These are phyloP conservation scores for Erigeron canadensis DNA, from an alignment of 129 eudicot species.

Conservation along the genomic window DNA sequence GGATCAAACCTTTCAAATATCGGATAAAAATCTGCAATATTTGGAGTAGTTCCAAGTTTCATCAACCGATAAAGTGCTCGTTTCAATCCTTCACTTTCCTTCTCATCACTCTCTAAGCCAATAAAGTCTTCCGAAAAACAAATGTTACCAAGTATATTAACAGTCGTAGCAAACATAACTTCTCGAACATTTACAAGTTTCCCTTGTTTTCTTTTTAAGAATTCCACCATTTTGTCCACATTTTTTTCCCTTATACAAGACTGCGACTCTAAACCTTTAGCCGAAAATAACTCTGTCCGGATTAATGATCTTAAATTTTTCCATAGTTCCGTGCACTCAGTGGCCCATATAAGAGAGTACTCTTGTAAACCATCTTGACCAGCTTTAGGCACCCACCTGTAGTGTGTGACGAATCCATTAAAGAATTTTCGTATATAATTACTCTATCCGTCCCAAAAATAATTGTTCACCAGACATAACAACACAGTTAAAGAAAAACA, in stretches of 20 bases:
- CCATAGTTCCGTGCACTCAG: slow-evolving; percentile 31
- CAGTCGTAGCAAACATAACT: slow-evolving; percentile 28
- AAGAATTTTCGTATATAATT: no score
- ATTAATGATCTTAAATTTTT: slow-evolving; percentile 27
- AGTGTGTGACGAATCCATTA: neutral
- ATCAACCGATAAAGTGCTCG: slow-evolving; percentile 27
- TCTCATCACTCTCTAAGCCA: slow-evolving; percentile 8
- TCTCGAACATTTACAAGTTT: slow-evolving; percentile 29
- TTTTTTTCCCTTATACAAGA: slow-evolving; percentile 22
- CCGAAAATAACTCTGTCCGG: slow-evolving; percentile 27
- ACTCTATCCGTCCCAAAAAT: no score
- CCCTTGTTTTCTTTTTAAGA: slow-evolving; percentile 25
- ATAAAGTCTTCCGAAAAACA: slow-evolving; percentile 36
- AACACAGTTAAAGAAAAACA: no score
- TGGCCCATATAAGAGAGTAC: slow-evolving; percentile 34
- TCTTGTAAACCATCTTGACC: slow-evolving; percentile 34
- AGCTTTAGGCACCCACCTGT: slow-evolving; percentile 40
- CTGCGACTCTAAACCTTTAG: slow-evolving; percentile 33
- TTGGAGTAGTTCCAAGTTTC: slow-evolving; percentile 36
- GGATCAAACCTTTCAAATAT: slow-evolving; percentile 27
- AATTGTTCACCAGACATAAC: no score
- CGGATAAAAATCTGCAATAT: slow-evolving; percentile 37
- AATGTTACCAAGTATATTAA: slow-evolving; percentile 36
- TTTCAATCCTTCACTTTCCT: slow-evolving; percentile 19
- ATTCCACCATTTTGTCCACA: slow-evolving; percentile 26